phyloP scores from a whole-genome alignment of 2,329 filamentous ascomycete species.

The Aspergillus costaricaensis region DNA sequence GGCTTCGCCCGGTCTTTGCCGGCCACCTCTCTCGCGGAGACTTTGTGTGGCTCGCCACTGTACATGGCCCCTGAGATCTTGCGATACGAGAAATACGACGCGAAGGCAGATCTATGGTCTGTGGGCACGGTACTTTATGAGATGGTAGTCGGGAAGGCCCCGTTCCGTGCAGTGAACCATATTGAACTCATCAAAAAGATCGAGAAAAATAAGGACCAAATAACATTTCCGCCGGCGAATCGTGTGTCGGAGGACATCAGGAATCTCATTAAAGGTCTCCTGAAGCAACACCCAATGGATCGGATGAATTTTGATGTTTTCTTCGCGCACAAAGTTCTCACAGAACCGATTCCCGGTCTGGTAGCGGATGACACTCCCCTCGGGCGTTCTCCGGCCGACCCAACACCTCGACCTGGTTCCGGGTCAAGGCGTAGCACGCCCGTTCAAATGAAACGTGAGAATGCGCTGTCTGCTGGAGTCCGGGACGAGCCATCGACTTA shows the following conservation, averaged over 20 bases:
- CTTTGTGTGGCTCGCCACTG: conserved; percentile 90
- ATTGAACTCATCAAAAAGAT: conserved; percentile 92
- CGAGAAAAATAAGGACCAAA: conserved; percentile 81
- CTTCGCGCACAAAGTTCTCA: conserved; percentile 74
- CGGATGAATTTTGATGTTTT: conserved; percentile 84
- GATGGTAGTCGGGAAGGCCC: conserved; percentile 87
- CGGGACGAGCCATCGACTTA: conserved; percentile 26
- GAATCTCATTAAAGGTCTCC: conserved; percentile 71
- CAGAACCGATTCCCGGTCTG: conserved; percentile 74
- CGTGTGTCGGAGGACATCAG: conserved; percentile 76
- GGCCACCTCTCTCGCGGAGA: conserved; percentile 88
- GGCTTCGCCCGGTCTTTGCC: conserved; percentile 95
- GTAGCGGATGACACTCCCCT: conserved; percentile 71
- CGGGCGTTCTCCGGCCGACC: conserved; percentile 24
- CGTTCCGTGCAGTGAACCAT: conserved; percentile 90
- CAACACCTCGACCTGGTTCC: conserved; percentile 20
- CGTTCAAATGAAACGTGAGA: conserved; percentile 21
- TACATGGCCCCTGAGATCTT: conserved; percentile 99
- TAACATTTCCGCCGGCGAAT: conserved; percentile 76
- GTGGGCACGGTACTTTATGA: conserved; percentile 94
- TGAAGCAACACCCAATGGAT: conserved; percentile 84
- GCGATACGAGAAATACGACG: conserved; percentile 95
- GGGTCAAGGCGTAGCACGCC: conserved; percentile 20
- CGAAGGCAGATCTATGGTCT: conserved; percentile 96
- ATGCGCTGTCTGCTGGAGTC: conserved; percentile 25